phyloP scores from a whole-genome alignment of 176 grass and related monocot genomes.

The Cymbopogon citratus region DNA sequence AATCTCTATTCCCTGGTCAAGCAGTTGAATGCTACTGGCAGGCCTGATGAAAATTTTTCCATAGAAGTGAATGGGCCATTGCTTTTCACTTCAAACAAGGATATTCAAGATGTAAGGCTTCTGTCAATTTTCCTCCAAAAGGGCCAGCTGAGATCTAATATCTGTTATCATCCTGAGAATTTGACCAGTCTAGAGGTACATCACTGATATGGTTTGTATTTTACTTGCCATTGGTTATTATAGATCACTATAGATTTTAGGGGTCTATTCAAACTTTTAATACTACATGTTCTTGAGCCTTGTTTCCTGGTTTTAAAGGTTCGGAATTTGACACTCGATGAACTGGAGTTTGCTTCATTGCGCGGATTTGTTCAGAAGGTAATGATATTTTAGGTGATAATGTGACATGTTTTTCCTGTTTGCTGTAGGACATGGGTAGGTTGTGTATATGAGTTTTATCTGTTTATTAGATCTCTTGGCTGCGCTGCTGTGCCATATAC shows the following conservation, averaged over 20 bases:
- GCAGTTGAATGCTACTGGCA: slow-evolving; percentile 86
- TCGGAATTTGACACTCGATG: slow-evolving; percentile 95
- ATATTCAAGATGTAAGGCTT: slow-evolving; percentile 51
- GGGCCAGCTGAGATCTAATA: slow-evolving; percentile 90
- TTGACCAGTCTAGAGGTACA: slow-evolving; percentile 91
- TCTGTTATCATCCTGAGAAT: slow-evolving; percentile 78
- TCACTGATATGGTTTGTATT: slow-evolving; percentile 22
- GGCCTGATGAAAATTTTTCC: slow-evolving; percentile 91
- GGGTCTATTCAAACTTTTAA: slow-evolving; percentile 1
- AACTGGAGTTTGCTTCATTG: slow-evolving; percentile 92
- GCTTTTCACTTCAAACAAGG: slow-evolving; percentile 54
- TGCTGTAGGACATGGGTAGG: background rate
- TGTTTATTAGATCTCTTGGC: background rate
- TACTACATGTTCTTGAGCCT: slow-evolving; percentile 26
- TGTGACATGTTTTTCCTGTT: background rate
- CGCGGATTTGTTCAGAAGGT: slow-evolving; percentile 97
- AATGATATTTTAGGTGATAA: slow-evolving; percentile 23
- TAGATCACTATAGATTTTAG: slow-evolving; percentile 10
- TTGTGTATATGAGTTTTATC: slow-evolving; percentile 19
- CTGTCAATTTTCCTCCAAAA: slow-evolving; percentile 91
- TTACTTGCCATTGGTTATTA: slow-evolving; percentile 27
- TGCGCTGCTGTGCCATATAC: slow-evolving; percentile 15
- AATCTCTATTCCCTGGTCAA: slow-evolving; percentile 30
- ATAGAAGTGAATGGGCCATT: slow-evolving; percentile 78
- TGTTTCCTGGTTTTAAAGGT: slow-evolving; percentile 57